Conservation (phyloP, 1,284 basidiomycete species). For the Bjerkandera adusta region DNA sequence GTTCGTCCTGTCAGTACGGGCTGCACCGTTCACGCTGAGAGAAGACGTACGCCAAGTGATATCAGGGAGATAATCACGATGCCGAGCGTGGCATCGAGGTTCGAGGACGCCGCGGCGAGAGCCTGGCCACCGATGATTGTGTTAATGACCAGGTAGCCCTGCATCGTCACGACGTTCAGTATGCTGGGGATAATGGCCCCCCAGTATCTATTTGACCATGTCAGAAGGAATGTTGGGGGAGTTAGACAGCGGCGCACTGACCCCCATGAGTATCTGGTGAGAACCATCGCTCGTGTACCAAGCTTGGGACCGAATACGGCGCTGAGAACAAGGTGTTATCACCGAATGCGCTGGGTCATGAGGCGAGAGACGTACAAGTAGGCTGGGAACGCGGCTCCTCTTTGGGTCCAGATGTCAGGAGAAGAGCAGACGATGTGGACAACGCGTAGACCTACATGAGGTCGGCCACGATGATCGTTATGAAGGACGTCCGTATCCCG, state of each 20-base stretch:
- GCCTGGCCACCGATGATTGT: constrained; percentile 76
- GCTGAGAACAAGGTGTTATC: constrained; percentile 27
- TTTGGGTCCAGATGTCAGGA: no score
- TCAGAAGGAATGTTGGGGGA: neutral
- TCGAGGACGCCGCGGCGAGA: constrained; percentile 55
- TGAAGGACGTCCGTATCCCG: constrained; percentile 49
- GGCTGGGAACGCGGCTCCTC: constrained; percentile 36
- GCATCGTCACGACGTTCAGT: constrained; percentile 61
- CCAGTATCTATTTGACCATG: constrained; percentile 57
- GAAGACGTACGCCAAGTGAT: constrained; percentile 51
- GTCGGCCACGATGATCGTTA: constrained; percentile 53
- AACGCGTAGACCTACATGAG: constrained; percentile 40
- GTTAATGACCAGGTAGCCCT: constrained; percentile 73
- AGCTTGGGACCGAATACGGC: constrained; percentile 60
- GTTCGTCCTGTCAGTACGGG: constrained; percentile 1
- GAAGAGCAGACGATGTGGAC: no score
- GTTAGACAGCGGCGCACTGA: constrained; percentile 15
- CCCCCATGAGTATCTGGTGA: constrained; percentile 56
- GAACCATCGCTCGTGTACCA: constrained; percentile 63
- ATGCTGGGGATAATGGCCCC: constrained; percentile 59
- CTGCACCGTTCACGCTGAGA: neutral
- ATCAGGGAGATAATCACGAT: constrained; percentile 78
- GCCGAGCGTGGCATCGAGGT: constrained; percentile 54
- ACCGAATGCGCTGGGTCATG: neutral
- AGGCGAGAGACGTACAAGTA: constrained; percentile 46